Conservation (phyloP, 1,284 basidiomycete genomes). For the Phlebopus sp. region DNA sequence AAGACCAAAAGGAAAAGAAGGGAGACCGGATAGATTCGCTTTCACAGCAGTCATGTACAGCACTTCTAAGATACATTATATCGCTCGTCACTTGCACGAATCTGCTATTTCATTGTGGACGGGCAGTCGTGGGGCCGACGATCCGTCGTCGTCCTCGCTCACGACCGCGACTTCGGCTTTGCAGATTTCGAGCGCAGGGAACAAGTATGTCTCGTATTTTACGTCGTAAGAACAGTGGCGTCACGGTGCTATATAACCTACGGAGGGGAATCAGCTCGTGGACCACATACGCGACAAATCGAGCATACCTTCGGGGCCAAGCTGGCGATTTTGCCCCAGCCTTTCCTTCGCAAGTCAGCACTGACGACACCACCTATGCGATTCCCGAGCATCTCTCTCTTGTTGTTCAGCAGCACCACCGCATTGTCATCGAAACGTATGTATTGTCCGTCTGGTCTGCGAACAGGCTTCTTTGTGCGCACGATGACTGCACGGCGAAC, state of each 20-base stretch:
- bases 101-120: too few relatives aligned
- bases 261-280: not conserved
- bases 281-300: not conserved
- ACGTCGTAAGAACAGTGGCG: too few relatives aligned
- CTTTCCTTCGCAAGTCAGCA: conserved; percentile 85
- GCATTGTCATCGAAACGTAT: conserved; percentile 98
- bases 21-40: not conserved
- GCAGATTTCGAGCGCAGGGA: too few relatives aligned
- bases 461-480: conserved; percentile 80
- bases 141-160: too few relatives aligned
- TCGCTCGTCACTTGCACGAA: too few relatives aligned
- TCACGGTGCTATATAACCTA: conserved; percentile 22
- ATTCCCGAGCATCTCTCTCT: conserved; percentile 95
- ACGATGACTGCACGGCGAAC: conserved; percentile 95
- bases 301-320: conserved; percentile 83
- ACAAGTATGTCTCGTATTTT: too few relatives aligned
- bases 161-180: too few relatives aligned
- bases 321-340: conserved; percentile 94
- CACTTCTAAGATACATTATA: too few relatives aligned
- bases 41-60: too few relatives aligned
- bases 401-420: conserved; percentile 93
- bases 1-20: not conserved
- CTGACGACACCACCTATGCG: conserved; percentile 93
- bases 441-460: conserved; percentile 83
- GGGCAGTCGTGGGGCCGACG: too few relatives aligned